Percentiles rank a stretch among this genome's conserved stretches.
Conservation (phyloP, 305 asterid species). For the Lippia alba region DNA sequence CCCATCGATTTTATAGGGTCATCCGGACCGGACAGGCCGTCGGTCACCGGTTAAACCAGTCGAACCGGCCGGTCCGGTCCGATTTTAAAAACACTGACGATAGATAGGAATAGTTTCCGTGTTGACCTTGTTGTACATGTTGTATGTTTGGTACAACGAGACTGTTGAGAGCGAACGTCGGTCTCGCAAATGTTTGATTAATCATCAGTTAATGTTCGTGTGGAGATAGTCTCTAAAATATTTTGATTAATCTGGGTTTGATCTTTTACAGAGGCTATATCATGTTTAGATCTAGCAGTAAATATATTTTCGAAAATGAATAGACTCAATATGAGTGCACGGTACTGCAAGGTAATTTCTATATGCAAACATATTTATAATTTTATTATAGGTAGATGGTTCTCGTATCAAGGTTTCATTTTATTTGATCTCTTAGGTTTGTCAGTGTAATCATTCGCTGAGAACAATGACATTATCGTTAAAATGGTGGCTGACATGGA, state of each 20-base stretch:
- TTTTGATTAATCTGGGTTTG: too few species aligned
- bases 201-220: background rate
- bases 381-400: background rate
- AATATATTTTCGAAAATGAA: constrained; percentile 40
- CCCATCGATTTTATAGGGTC: too few species aligned
- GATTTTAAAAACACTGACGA: too few species aligned
- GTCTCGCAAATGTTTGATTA: too few species aligned
- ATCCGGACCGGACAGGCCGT: too few species aligned
- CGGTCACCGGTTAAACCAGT: too few species aligned
- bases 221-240: constrained; percentile 4
- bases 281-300: constrained; percentile 49
- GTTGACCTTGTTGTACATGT: too few species aligned
- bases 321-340: constrained; percentile 48
- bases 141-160: too few species aligned
- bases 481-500: constrained; percentile 24
- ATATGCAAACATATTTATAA: constrained; percentile 5
- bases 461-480: background rate
- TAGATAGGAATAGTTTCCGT: too few species aligned
- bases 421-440: background rate
- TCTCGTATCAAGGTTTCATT: background rate
- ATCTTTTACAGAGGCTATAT: constrained; percentile 44
- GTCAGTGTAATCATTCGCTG: constrained; percentile 10
- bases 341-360: constrained; percentile 43
- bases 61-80: too few species aligned
- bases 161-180: too few species aligned